These are phyloP conservation scores for Aleurites moluccanus DNA, from an alignment of 441 rosid genomes.

Conservation along the genomic window DNA sequence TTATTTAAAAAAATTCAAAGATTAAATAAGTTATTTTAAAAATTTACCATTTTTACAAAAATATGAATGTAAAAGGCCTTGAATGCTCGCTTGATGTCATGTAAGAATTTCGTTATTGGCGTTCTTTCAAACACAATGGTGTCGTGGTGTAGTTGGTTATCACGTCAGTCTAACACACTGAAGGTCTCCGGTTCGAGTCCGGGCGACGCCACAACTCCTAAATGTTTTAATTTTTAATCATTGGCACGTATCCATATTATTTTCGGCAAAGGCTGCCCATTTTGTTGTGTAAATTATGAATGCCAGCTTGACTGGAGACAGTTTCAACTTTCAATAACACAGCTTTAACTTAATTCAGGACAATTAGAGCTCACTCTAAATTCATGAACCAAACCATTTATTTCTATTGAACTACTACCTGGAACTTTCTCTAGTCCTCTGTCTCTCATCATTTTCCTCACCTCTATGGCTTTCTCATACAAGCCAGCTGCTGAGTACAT, in stretches of 20 bases:
- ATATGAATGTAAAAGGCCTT: no score
- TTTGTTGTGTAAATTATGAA: neutral
- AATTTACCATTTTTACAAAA: no score
- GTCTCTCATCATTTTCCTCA: conserved; percentile 6
- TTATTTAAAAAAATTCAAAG: no score
- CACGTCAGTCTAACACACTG: conserved; percentile 98
- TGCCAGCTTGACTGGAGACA: neutral
- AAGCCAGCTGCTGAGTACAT: conserved; percentile 20
- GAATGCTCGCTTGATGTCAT: no score
- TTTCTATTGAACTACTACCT: conserved; percentile 17
- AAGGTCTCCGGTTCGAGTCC: conserved; percentile 88
- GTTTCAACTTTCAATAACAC: neutral
- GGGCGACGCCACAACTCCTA: conserved; percentile 59
- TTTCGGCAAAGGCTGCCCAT: neutral
- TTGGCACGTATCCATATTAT: no score
- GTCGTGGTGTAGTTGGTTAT: conserved; percentile 96
- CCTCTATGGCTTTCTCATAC: conserved; percentile 12
- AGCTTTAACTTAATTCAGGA: neutral
- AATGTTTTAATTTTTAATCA: no score
- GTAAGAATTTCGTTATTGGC: no score
- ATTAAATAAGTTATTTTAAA: no score
- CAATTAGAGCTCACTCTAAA: conserved; percentile 19
- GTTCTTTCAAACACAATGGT: conserved; percentile 11
- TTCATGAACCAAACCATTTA: conserved; percentile 11
- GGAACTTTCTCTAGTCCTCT: conserved; percentile 16